These are phyloP conservation scores for Paecilomyces formosus DNA, from an alignment of 2,329 filamentous ascomycete species.

Conservation along the genomic window DNA sequence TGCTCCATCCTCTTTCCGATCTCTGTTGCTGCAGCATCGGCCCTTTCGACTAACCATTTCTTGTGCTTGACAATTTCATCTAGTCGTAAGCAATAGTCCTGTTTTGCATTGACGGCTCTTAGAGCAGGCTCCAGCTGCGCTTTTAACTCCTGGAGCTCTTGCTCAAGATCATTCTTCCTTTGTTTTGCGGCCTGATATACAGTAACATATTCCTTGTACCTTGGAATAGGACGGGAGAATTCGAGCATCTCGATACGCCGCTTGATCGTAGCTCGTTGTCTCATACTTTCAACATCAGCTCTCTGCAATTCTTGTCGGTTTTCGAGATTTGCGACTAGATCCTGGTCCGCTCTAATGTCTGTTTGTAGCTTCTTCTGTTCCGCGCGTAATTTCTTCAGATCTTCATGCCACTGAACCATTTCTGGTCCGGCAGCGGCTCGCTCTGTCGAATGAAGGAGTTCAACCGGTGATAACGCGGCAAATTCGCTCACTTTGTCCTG, in stretches of 20 bases:
- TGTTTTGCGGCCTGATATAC: constrained; percentile 48
- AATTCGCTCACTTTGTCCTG: constrained; percentile 96
- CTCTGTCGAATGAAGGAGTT: constrained; percentile 77
- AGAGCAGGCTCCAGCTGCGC: constrained; percentile 59
- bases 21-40: constrained; percentile 43
- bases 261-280: constrained; percentile 64
- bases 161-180: constrained; percentile 47
- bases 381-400: constrained; percentile 63
- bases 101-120: constrained; percentile 60
- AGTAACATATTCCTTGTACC: constrained; percentile 52
- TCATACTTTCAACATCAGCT: constrained; percentile 74
- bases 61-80: constrained; percentile 49
- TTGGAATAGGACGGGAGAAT: constrained; percentile 56
- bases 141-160: constrained; percentile 54
- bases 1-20: constrained; percentile 36
- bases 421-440: constrained; percentile 76
- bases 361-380: constrained; percentile 59
- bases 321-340: constrained; percentile 61
- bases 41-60: constrained; percentile 45
- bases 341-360: constrained; percentile 52
- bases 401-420: constrained; percentile 70
- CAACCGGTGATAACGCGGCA: constrained; percentile 70
- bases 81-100: constrained; percentile 54
- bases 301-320: constrained; percentile 66
- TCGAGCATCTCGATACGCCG: constrained; percentile 58